Base-by-base conservation (phyloP, 768 basidiomycete genomes). In the Rhodotorula kratochvilovae region DNA sequence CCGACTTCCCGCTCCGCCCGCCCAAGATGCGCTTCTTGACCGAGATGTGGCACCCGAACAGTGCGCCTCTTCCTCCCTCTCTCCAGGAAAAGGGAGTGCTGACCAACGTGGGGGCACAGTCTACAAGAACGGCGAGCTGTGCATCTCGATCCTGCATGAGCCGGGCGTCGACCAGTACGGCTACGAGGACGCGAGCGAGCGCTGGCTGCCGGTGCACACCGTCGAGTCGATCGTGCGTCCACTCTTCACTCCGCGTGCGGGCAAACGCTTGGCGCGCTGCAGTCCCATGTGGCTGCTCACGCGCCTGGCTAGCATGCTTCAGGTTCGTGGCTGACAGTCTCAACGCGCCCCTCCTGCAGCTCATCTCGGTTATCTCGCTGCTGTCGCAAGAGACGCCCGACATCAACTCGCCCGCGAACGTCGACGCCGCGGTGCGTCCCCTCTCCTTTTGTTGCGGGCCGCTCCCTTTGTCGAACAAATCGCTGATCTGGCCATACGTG, bases 201-300 rank as follows among this genome's bases (percentile, higher is more conserved):
- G 96, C 72, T 99, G 96, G 96, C 83, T 94, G 84, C 96, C 96
- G 7, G 92, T 99, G 57, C 96, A 99, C 80, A 90, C 90, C 1
- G 89, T 97, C 45, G 93, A 98, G 83, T 92, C 92, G 11, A 98
- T 99, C 74, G 95, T 97, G 76, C 79, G 85, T 80, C 29, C 50
- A 2, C 36, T n/a, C 21, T 16, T 63, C 25, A 53, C 12, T 29
- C 2, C 7, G 17, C 39, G 48, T 16, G 27, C 27, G 27, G 11
- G 27, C 39, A 57, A 16, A 4, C 19, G 48, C 21, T 21, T 23
- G 11, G 45, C 45, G 23, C 36, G 23, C n/a, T 15, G 33, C n/a
- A n/a, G n/a, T n/a, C n/a, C n/a, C n/a, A n/a, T n/a, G n/a, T n/a
- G n/a, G n/a, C n/a, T n/a, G n/a, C n/a, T n/a, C n/a, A n/a, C n/a